Percentiles rank a stretch among this genome's conserved stretches.
These are phyloP conservation scores for Tulasnella sp. DNA, from an alignment of 768 basidiomycete species.

Conservation along the genomic window DNA sequence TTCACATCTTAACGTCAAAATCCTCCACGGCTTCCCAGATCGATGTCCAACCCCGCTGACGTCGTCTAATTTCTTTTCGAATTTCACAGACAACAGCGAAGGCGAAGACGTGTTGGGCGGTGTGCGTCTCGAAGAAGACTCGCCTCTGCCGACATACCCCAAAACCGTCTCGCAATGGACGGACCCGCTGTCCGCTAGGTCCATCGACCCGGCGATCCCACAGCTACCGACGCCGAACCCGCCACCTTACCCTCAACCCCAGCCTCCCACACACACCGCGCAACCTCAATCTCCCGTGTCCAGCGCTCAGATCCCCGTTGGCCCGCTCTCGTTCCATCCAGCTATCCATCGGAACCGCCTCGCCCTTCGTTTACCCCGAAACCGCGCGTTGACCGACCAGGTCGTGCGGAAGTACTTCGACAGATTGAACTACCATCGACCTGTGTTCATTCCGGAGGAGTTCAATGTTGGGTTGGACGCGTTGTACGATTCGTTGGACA, in stretches of 20 bases:
- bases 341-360: neutral
- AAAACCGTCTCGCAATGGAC: constrained; percentile 10
- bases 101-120: constrained; percentile 13
- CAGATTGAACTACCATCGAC: constrained; percentile 69
- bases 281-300: neutral
- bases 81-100: constrained; percentile 4
- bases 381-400: constrained; percentile 49
- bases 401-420: constrained; percentile 64
- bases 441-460: constrained; percentile 56
- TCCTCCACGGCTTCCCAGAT: neutral
- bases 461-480: constrained; percentile 54
- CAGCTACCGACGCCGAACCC: constrained; percentile 11
- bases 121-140: constrained; percentile 8
- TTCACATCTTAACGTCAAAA: neutral
- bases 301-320: neutral
- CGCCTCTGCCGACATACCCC: constrained; percentile 1
- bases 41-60: neutral
- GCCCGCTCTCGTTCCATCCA: neutral
- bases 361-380: constrained; percentile 59
- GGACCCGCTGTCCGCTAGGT: neutral
- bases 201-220: neutral
- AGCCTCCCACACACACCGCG: neutral
- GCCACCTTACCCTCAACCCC: neutral
- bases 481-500: constrained; percentile 44
- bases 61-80: neutral